Base-by-base conservation (phyloP, 768 basidiomycete genomes). In the Butyriboletus loyo region DNA sequence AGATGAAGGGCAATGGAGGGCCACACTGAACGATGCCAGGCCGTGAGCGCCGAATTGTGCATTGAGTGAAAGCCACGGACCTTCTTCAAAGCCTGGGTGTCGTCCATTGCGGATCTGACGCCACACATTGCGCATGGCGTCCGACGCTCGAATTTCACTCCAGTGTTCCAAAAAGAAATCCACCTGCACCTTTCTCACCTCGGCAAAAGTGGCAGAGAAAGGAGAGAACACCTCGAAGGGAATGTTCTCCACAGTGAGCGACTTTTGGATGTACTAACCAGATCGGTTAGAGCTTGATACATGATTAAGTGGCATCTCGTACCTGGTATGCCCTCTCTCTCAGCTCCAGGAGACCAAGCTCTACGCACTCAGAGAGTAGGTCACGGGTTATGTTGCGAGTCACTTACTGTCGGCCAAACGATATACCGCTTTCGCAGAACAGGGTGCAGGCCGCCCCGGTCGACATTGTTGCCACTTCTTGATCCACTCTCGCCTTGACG, bases 61-160 rank as follows among this genome's bases (percentile, higher is more conserved):
- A 27, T 2, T 14, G 35, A 49, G 21, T 28, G 31, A 55, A 28
- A 32, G 7, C 9, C 15, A 65, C 73, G 10, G 15, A 86, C 87
- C 86, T 78, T 92, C 89, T 71, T 92, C 92, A 63, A 92, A 93
- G 1, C 92, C 91, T 17, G 89, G 87, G 65, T 92, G 88, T 31
- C 88, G 77, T 39, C 92, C 92, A 43, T 82, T 77, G 50, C 92
- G 77, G 37, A 95, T 92, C 69, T 92, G 89, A 51, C 84, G 80
- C 88, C 90, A 93, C 5, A 94, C 86, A 56, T 78, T 80, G 49
- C 79, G 80, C 89, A 94, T 91, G 13, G 86, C 80, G 17, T 86
- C 83, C n/a, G 88, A 89, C n/a, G 79, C 71, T 37, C 89, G 85
- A 49, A 95, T 90, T 28, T 89, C 86, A 35, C 77, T 72, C 92